Percentiles rank a stretch among this genome's conserved stretches.
Conservation (phyloP, 2,329 filamentous ascomycete genomes). For the Trichoderma semiorbis region DNA sequence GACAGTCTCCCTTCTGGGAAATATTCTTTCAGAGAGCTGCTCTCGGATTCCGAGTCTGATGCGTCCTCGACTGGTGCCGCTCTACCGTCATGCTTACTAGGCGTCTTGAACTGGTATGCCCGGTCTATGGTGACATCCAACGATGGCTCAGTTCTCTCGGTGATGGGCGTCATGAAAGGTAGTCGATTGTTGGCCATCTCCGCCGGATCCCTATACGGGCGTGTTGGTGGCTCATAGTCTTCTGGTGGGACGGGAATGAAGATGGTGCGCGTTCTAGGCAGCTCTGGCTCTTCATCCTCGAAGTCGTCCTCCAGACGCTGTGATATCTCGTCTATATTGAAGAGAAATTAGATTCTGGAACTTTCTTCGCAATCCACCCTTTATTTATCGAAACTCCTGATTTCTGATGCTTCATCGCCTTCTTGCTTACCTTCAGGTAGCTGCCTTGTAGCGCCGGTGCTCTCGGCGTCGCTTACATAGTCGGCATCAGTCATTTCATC, state of each 20-base stretch:
- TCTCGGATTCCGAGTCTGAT: conserved; percentile 45
- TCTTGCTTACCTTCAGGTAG: conserved; percentile 47
- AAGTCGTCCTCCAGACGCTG: background rate
- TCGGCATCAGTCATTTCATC: conserved; percentile 54
- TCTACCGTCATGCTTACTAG: conserved; percentile 54
- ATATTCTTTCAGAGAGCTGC: conserved; percentile 71
- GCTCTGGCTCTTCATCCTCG: conserved; percentile 20
- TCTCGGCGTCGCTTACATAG: conserved; percentile 84
- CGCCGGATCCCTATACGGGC: conserved; percentile 75
- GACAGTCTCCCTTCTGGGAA: conserved; percentile 49
- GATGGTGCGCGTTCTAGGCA: conserved; percentile 56
- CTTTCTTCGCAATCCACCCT: conserved; percentile 34
- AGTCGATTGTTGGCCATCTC: conserved; percentile 84
- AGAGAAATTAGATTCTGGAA: conserved; percentile 30
- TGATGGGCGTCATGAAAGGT: conserved; percentile 98
- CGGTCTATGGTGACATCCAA: conserved; percentile 62
- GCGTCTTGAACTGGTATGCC: conserved; percentile 70
- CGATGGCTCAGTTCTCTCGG: conserved; percentile 89
- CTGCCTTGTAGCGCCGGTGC: conserved; percentile 72
- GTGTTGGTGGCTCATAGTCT: conserved; percentile 75
- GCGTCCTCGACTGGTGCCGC: conserved; percentile 30
- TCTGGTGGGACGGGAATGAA: conserved; percentile 81
- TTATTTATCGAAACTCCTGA: conserved; percentile 64
- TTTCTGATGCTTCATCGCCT: conserved; percentile 52
- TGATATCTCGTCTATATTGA: conserved; percentile 31